These are phyloP conservation scores for Solanum virginianum DNA, from an alignment of 257 asterid genomes.

Conservation along the genomic window DNA sequence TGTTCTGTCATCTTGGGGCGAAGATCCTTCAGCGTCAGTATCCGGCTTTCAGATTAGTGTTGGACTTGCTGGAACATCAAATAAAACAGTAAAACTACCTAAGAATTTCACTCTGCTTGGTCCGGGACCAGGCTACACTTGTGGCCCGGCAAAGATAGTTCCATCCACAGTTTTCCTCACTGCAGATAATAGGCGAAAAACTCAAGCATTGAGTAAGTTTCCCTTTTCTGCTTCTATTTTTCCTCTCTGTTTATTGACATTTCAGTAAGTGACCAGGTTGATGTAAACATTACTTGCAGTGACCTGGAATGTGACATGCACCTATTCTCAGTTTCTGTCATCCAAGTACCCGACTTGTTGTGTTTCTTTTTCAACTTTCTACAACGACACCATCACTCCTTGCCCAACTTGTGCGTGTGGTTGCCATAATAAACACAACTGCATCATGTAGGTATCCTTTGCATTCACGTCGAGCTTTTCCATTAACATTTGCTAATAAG, in stretches of 20 bases:
- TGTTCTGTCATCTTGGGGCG: conserved; percentile 70
- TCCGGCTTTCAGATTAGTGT: conserved; percentile 70
- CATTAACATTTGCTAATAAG: not conserved
- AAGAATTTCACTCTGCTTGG: conserved; percentile 49
- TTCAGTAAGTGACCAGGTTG: not conserved
- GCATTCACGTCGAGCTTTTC: not conserved
- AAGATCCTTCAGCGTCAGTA: conserved; percentile 51
- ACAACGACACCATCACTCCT: conserved; percentile 54
- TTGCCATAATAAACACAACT: conserved; percentile 43
- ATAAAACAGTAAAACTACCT: conserved; percentile 67
- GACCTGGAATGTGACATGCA: conserved; percentile 86
- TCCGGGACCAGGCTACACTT: conserved; percentile 71
- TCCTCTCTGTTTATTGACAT: not conserved
- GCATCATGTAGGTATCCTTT: conserved; percentile 37
- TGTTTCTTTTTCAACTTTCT: conserved; percentile 71
- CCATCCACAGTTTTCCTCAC: conserved; percentile 54
- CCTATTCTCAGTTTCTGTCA: conserved; percentile 50
- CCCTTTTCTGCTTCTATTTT: not conserved
- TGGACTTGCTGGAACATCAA: conserved; percentile 62
- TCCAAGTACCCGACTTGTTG: conserved; percentile 57
- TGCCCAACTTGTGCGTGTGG: conserved; percentile 74
- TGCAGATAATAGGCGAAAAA: conserved; percentile 51
- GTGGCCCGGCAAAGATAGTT: conserved; percentile 66
- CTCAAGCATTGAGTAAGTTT: conserved; percentile 56
- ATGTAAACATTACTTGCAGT: conserved; percentile 23